phyloP scores from a whole-genome alignment of 169 alveolate species.

The Plasmodium berghei region DNA sequence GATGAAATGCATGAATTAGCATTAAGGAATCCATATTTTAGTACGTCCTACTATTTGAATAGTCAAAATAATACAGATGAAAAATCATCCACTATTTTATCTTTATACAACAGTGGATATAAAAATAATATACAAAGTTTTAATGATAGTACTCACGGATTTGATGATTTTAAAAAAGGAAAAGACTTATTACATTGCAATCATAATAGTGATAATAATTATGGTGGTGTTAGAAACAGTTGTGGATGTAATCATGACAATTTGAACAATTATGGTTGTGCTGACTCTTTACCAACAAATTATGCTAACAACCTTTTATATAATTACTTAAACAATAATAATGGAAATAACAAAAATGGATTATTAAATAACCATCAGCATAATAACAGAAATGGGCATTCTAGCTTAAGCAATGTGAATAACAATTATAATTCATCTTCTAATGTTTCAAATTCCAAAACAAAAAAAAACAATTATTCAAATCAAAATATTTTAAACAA shows the following conservation, averaged over 20 bases:
- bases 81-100: conserved; percentile 11
- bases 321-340: not conserved
- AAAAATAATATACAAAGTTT: not conserved
- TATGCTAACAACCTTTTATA: not conserved
- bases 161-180: conserved; percentile 38
- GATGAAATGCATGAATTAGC: conserved; percentile 53
- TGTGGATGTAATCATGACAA: not conserved
- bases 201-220: not conserved
- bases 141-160: not conserved
- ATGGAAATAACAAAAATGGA: not conserved
- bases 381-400: not conserved
- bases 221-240: conserved; percentile 4
- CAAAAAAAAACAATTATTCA: conserved; percentile 43
- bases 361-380: not conserved
- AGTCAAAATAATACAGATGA: conserved; percentile 18
- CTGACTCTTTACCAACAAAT: conserved; percentile 1
- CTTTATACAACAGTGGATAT: not conserved
- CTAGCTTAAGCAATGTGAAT: not conserved
- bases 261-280: conserved; percentile 12
- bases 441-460: not conserved
- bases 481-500: conserved; percentile 67
- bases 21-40: conserved; percentile 29
- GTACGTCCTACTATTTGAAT: conserved; percentile 19
- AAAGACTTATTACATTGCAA: conserved; percentile 7
- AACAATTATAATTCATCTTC: conserved; percentile 6